Evolutionary conservation across 306 rosid genomes (phyloP).

Genomic region (Luffa aegyptiaca): DNA sequence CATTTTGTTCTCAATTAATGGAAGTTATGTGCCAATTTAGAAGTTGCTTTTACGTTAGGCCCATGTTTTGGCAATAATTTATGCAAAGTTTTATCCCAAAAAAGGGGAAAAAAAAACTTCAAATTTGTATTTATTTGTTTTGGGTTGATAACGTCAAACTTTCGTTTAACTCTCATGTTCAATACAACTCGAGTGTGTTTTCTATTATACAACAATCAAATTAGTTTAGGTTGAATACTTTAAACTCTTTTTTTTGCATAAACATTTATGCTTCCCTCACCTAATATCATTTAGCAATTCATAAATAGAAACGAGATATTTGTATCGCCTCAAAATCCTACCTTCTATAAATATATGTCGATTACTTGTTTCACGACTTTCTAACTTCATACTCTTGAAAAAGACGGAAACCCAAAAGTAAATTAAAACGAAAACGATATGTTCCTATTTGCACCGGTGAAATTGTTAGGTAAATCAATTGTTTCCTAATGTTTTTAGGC

Average conservation of each 20-base stretch:
- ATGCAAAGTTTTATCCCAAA: not conserved
- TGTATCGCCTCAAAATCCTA: not conserved
- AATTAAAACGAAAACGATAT: not conserved
- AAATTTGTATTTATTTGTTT: not conserved
- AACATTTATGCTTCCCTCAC: no score
- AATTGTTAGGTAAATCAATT: not conserved
- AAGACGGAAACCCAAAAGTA: not conserved
- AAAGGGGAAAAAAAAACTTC: not conserved
- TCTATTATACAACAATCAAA: not conserved
- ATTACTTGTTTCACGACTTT: not conserved
- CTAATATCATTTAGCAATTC: not conserved
- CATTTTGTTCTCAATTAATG: not conserved
- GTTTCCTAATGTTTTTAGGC: not conserved
- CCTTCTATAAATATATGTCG: not conserved
- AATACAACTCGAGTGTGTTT: not conserved
- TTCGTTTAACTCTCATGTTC: not conserved
- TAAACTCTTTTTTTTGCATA: no score
- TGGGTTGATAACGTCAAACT: not conserved
- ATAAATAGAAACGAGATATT: not conserved
- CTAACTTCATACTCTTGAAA: not conserved
- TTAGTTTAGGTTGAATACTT: no score
- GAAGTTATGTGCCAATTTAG: not conserved
- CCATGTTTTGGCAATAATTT: constrained; percentile 7
- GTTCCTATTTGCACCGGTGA: not conserved
- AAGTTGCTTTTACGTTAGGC: constrained; percentile 4